A percentile compares a stretch with the other conserved stretches of the same genome.
Conservation (phyloP, 768 basidiomycete genomes). For the Naganishia onofrii region DNA sequence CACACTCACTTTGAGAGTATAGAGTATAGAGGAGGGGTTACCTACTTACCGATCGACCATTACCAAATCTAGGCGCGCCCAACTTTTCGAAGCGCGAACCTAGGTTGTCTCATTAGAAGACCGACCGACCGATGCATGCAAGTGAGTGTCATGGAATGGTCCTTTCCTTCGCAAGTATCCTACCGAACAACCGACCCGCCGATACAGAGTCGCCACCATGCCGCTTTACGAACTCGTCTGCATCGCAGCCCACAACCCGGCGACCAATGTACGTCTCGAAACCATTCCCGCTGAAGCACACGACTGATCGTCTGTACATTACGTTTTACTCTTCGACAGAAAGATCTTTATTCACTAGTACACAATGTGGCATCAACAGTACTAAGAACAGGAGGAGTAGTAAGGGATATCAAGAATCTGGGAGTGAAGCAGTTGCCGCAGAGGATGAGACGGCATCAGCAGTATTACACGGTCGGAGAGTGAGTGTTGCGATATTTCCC, state of each 20-base stretch:
- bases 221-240: conserved; percentile 52
- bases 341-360: conserved; percentile 45
- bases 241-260: conserved; percentile 48
- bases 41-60: conserved; percentile 1
- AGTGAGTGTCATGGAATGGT: no score
- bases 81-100: conserved; percentile 22
- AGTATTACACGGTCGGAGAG: conserved; percentile 49
- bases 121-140: background rate
- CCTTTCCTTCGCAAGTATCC: no score
- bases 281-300: background rate
- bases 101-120: background rate
- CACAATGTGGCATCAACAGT: conserved; percentile 42
- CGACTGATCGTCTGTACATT: background rate
- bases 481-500: conserved; percentile 35
- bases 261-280: conserved; percentile 42
- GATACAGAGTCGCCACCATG: conserved; percentile 33
- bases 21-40: background rate
- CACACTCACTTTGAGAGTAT: no score
- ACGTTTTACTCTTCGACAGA: no score
- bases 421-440: conserved; percentile 45
- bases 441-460: conserved; percentile 48
- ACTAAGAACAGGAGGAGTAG: conserved; percentile 45
- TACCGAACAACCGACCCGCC: background rate
- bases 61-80: conserved; percentile 9
- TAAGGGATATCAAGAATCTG: conserved; percentile 46